Base-by-base conservation (phyloP, 306 rosid genomes). In the Trifolium pratense region DNA sequence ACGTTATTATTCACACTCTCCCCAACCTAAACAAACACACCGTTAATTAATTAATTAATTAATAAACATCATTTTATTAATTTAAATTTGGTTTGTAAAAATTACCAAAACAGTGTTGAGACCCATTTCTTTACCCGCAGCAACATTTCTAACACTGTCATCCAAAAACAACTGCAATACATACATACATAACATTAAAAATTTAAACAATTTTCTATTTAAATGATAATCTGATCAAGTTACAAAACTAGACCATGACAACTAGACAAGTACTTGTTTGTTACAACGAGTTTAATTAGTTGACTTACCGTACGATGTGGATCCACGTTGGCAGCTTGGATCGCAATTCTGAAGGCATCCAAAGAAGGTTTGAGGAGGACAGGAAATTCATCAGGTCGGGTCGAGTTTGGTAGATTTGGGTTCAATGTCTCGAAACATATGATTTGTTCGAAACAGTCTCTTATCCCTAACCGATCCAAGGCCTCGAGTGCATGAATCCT, bases 341-440 rank as follows among this genome's bases (percentile, higher is more conserved):
- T 71, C 0, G 92, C 89, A 36, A 88, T 84, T 23, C 78, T 83
- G 70, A 93, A 59, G 53, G 97, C 98, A 17, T 88, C 89, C 55
- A 40, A 78, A 5, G 97, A 93, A 8, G 98, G 97, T 81, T 93
- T 93, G 3, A 91, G 80, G 9, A 93, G 71, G 10, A 93, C 84
- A 1, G 98, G 97, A 36, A 89, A 82, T 70, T 93, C 91, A 1
- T 89, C 83, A 2, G 93, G 92, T 16, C 87, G 83, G 57, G 83
- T 84, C 6, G 93, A 61, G 12, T 71, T 43, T 0, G 86, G 68
- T 3, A 93, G 90, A 72, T 93, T 88, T 15, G 98, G 97, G 85
- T 93, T 93, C 78, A 93, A 81, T 0, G 96, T 91, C 74, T 93
- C 97, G 74, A 93, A 93, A 78, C 97, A 91, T 43, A 91, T 80